Base-by-base conservation (phyloP, 495 filamentous ascomycete species). In the Aspergillus hancockii region DNA sequence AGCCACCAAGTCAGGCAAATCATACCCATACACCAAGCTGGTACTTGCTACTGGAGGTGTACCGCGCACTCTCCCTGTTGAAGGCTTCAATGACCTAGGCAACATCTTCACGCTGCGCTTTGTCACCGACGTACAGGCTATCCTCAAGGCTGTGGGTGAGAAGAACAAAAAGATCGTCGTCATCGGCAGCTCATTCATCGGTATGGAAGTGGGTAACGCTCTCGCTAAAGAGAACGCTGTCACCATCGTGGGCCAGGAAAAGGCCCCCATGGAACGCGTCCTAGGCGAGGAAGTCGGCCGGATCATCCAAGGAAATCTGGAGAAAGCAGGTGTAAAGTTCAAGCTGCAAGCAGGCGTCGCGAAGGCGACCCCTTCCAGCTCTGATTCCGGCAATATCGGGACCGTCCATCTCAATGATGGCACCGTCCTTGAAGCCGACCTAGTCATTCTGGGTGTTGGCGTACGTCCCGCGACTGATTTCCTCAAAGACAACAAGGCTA, bases 171-270 rank as follows among this genome's bases (percentile, higher is more conserved):
- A 96, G 73, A 84, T 97, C 65, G 92, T 97, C 36, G 81, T 98
- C 18, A 84, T 98, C 55, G 94, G 94, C 19, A 90, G 85, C 54
- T 92, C 89, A 49, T 97, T 98, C 74, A 98, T 98, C 71, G 88
- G 94, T 38, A 95, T 98, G 93, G 94, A 98, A 74, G 83, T 96
- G 28, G 91, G 88, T 41, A 96, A 93, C 52, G 85, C 85, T 34
- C 86, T 91, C 2, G 74, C 84, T 13, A 87, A 87, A 54, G 85
- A 85, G 52, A 91, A 97, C 66, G 74, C 84, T 18, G 90, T 98
- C 38, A 89, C 89, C n/a, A 84, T 97, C 54, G 80, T 98, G n/a
- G 94, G 94, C 53, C 93, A 92, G 89, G 95, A 97, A 69, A 85
- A 81, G 60, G 83, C 82, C 31, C 94, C 94, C 2, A 75, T 97